Evolutionary conservation across 192 early-diverging fungal genomes (phyloP).

Genomic region (Backusella sp.): DNA sequence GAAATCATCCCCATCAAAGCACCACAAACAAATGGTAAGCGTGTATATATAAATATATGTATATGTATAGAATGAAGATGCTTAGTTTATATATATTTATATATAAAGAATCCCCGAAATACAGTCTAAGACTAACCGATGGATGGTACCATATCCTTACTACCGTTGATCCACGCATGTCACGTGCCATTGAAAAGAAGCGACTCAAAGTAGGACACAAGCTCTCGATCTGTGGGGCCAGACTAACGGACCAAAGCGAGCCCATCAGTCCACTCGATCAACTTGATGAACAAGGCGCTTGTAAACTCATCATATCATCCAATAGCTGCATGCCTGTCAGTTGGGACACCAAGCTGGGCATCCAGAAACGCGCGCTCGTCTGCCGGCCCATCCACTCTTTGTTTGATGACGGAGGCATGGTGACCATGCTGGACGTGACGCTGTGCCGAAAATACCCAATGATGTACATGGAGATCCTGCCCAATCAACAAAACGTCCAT

Average conservation of each 20-base stretch:
- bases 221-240: constrained; percentile 56
- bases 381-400: constrained; percentile 35
- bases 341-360: constrained; percentile 68
- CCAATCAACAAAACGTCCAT: constrained; percentile 42
- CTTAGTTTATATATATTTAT: not conserved
- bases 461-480: constrained; percentile 47
- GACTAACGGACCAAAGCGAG: constrained; percentile 29
- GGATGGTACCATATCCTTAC: constrained; percentile 71
- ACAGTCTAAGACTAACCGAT: constrained; percentile 56
- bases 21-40: not conserved
- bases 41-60: not conserved
- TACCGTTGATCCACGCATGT: constrained; percentile 47
- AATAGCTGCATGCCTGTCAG: constrained; percentile 55
- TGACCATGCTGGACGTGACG: constrained; percentile 62
- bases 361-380: constrained; percentile 36
- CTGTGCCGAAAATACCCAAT: constrained; percentile 56
- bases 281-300: not conserved
- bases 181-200: constrained; percentile 31
- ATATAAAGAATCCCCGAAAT: not conserved
- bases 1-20: constrained; percentile 28
- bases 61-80: not conserved
- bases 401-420: constrained; percentile 52
- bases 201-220: constrained; percentile 60
- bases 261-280: constrained; percentile 41
- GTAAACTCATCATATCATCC: constrained; percentile 43